Conservation (phyloP, 345 rosid species). For the Streptanthus diversifolius region DNA sequence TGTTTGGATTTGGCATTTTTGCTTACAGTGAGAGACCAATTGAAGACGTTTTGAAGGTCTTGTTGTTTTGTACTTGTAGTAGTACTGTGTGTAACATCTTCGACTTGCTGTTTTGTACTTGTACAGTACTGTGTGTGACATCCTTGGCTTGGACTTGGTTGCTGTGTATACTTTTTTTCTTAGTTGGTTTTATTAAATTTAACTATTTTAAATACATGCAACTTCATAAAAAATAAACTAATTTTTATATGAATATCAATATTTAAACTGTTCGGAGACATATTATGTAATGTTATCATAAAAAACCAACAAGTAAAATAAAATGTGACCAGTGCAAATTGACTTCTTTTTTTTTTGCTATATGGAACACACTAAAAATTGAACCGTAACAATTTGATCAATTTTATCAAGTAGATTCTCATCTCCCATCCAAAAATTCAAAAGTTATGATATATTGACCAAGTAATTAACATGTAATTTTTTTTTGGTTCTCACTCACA, state of each 20-base stretch:
- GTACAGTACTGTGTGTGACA: not conserved
- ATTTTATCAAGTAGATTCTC: too few relatives aligned
- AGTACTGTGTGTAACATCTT: too few relatives aligned
- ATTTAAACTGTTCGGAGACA: not conserved
- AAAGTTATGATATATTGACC: too few relatives aligned
- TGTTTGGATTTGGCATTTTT: conserved; percentile 5
- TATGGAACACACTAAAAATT: not conserved
- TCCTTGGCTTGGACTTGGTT: not conserved
- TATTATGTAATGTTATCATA: too few relatives aligned
- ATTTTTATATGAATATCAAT: not conserved
- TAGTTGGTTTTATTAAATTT: not conserved
- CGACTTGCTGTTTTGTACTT: not conserved
- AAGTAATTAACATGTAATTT: too few relatives aligned
- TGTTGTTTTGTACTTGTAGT: not conserved
- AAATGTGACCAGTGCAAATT: not conserved
- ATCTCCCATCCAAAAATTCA: too few relatives aligned
- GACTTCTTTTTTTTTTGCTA: not conserved
- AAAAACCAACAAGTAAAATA: not conserved
- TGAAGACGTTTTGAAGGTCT: not conserved
- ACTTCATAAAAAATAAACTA: not conserved
- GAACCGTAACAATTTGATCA: too few relatives aligned
- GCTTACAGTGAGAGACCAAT: not conserved
- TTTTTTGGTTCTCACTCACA: too few relatives aligned
- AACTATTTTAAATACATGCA: not conserved
- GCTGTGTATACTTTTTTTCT: not conserved